Percentiles rank a stretch among this genome's conserved stretches.
These are phyloP conservation scores for Podaxis carcinomalis DNA, from an alignment of 768 basidiomycete genomes.

Conservation along the genomic window DNA sequence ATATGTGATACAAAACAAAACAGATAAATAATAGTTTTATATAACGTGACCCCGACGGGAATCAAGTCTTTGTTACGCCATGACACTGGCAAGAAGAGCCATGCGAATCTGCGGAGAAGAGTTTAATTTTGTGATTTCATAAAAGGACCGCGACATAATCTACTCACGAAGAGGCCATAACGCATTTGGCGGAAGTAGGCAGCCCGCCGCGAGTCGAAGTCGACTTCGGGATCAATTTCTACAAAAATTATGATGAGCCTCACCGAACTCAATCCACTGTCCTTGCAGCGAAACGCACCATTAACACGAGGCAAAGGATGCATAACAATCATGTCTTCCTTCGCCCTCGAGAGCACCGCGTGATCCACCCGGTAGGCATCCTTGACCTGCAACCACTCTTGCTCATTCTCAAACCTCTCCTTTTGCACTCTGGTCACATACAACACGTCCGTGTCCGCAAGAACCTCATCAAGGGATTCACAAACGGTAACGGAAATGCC, in stretches of 20 bases:
- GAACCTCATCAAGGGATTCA: constrained; percentile 87
- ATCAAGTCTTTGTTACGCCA: constrained; percentile 18
- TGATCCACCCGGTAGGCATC: constrained; percentile 93
- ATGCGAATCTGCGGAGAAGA: constrained; percentile 25
- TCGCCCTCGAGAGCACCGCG: constrained; percentile 86
- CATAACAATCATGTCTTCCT: constrained; percentile 98
- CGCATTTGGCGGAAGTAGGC: constrained; percentile 99
- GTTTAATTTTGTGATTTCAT: background rate
- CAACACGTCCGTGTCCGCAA: constrained; percentile 90
- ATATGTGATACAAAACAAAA: background rate
- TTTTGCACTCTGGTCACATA: constrained; percentile 97
- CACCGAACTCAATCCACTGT: background rate
- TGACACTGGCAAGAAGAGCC: constrained; percentile 31
- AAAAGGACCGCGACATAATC: background rate
- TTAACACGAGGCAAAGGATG: constrained; percentile 96
- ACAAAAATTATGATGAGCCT: constrained; percentile 1
- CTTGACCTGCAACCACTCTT: constrained; percentile 88
- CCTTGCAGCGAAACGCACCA: constrained; percentile 39
- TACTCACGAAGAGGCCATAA: constrained; percentile 93
- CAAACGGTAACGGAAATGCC: constrained; percentile 76
- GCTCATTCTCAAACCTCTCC: constrained; percentile 80
- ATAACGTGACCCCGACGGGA: background rate
- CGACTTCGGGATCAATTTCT: constrained; percentile 99
- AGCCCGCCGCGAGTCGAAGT: constrained; percentile 90
- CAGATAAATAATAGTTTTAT: background rate